phyloP scores from a whole-genome alignment of 352 stramenopile genomes.

The Pythium chondricola region DNA sequence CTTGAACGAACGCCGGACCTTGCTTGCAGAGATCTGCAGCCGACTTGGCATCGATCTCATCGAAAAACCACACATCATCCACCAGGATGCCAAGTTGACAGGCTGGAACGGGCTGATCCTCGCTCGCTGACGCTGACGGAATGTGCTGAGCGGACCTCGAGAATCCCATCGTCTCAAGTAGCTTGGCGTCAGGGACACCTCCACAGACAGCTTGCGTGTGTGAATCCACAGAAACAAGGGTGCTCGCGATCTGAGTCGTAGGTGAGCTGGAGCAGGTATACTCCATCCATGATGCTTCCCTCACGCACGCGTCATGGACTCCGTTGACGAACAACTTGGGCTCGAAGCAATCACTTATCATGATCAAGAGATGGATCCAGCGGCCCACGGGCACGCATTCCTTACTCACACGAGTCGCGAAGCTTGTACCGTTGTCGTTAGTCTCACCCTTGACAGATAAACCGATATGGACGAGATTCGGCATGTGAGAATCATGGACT shows the following conservation, averaged over 20 bases:
- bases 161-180: not conserved
- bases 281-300: not conserved
- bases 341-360: not conserved
- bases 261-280: not conserved
- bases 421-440: no score
- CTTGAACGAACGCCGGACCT: not conserved
- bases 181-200: not conserved
- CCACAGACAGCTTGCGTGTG: not conserved
- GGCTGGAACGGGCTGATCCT: no score
- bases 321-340: not conserved
- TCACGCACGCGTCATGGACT: not conserved
- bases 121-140: not conserved
- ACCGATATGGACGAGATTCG: no score
- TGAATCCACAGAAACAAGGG: not conserved
- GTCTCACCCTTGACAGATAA: no score
- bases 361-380: not conserved
- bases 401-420: no score
- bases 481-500: no score
- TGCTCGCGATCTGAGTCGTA: no score
- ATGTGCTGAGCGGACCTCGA: not conserved
- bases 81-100: not conserved
- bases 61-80: not conserved
- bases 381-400: no score
- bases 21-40: not conserved
- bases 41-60: not conserved